Evolutionary conservation across 768 basidiomycete genomes (phyloP), one percentile per base, ranked within the genome.

Genomic region (Trametopsis cervina): DNA sequence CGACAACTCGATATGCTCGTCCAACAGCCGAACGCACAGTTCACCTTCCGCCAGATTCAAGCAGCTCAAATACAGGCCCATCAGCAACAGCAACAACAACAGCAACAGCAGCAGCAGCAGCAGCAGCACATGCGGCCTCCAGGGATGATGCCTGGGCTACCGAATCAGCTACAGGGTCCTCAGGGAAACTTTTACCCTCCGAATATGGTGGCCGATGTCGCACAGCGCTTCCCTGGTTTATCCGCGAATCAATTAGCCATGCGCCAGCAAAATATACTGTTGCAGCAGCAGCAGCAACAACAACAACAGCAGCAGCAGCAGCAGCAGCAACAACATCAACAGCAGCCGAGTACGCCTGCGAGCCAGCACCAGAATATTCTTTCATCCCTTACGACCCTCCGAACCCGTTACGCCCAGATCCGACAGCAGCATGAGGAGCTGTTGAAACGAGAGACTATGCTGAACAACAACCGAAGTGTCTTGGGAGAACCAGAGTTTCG

Each of bases 41-140:
- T 49, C 17, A 49, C 53, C 4, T 15, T 54, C 12, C 55, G 52
- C 25, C 55, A 49, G 17, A 11, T 52, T 7, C 56, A 55, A 55
- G 26, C 50, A 54, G 11, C 44, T n/a, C n/a, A 44, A 13, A 17
- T 24, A 29, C 40, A 36, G 17, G 42, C 35, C 13, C 41, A 26
- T 1, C 43, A 37, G 24, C 44, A 39, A 41, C 49, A 64, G 10
- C 73, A 71, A 44, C 66, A 67, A 40, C 68, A 72, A 36, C 69
- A 69, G 42, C 65, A 47, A 24, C 49, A 68, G 26, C 70, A 69
- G 18, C 23, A 22, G 35, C 53, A 53, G 41, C 47, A 37, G 41
- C 52, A 68, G 44, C 66, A 64, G 38, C 58, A 54, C 9, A 49
- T 53, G 48, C 29, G 48, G 17, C 7, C 11, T 11, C 17, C 48